Evolutionary conservation across 2,329 filamentous ascomycete species (phyloP), one percentile per base, ranked within the genome.

Genomic region (Alternaria gansuensis): DNA sequence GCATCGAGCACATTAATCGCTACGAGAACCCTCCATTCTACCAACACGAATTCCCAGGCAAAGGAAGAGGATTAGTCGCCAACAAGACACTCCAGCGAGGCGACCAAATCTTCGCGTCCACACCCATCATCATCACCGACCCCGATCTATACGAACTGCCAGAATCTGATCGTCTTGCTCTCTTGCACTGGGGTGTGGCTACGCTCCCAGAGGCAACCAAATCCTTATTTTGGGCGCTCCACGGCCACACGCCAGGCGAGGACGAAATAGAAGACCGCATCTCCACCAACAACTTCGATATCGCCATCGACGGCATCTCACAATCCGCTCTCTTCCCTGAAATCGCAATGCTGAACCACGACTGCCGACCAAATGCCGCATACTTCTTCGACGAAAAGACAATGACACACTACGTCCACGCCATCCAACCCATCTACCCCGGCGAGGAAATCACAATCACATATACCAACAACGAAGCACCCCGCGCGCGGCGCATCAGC

Each of bases 361-460:
- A 77, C 56, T 77, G 74, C 61, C 54, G 75, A 3, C 73, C 75
- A 7, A 78, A 79, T 29, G 78, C 79, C 1, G 79, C 78, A 21
- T 77, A 79, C 57, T 78, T 78, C 62, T 76, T 76, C 48, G 78
- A 80, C 57, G 67, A 71, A 23, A 54, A 71, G 17, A 75, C 71
- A 9, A 56, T 81, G 45, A 77, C 73, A 13, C 79, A 80, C 51
- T 72, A 77, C 53, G 76, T 80, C 5, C 75, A 80, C 43, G 79
- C 78, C 1, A 73, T 76, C 13, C 66, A 74, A 31, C 70, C 72
- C n/a, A 78, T 79, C 45, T 62, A 68, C 26, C 68, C 74, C 0
- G 78, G 77, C 49, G 73, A 80, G 56, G 79, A 81, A 55, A 77
- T 81, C 36, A 79, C 75, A 0, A 79, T 81, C 54, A 79, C 79